Percentiles rank a stretch among this genome's conserved stretches.
Conservation (phyloP, 2,329 filamentous ascomycete species). For the Pyrenophora graminea region DNA sequence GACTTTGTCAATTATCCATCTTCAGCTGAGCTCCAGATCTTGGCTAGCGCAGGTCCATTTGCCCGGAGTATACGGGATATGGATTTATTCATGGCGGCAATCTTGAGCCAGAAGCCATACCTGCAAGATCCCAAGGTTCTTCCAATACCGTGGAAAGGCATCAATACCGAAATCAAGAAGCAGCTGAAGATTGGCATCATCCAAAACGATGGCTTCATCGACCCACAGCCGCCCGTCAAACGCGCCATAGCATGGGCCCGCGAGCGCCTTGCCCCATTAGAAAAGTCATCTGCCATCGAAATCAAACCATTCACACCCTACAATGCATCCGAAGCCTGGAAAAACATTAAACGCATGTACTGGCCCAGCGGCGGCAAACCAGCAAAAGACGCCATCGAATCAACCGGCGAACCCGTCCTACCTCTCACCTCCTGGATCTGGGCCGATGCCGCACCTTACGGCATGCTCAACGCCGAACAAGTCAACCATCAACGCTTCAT, state of each 20-base stretch:
- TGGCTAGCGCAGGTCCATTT: conserved; percentile 21
- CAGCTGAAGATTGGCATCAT: conserved; percentile 52
- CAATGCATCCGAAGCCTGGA: conserved; percentile 35
- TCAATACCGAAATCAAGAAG: conserved; percentile 15
- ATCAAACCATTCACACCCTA: conserved; percentile 46
- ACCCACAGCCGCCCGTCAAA: conserved; percentile 47
- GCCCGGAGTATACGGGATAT: conserved; percentile 23
- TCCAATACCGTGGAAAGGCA: conserved; percentile 27
- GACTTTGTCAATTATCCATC: conserved; percentile 10
- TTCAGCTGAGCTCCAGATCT: conserved; percentile 23
- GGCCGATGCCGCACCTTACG: conserved; percentile 11
- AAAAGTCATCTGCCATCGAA: conserved; percentile 23
- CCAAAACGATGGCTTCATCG: conserved; percentile 45
- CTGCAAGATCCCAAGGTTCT: conserved; percentile 22
- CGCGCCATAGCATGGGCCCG: conserved; percentile 46
- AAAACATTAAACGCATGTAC: conserved; percentile 49
- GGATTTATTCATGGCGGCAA: conserved; percentile 19
- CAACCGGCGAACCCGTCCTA: conserved; percentile 52
- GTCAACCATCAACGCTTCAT: conserved; percentile 14
- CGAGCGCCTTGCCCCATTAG: conserved; percentile 12
- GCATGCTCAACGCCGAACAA: conserved; percentile 15
- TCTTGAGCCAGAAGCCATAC: conserved; percentile 19
- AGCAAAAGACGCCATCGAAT: conserved; percentile 40
- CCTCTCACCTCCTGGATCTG: conserved; percentile 46
- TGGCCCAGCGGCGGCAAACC: conserved; percentile 52